Evolutionary conservation across 2,329 filamentous ascomycete genomes (phyloP).

Genomic region (Colletotrichum destructivum): DNA sequence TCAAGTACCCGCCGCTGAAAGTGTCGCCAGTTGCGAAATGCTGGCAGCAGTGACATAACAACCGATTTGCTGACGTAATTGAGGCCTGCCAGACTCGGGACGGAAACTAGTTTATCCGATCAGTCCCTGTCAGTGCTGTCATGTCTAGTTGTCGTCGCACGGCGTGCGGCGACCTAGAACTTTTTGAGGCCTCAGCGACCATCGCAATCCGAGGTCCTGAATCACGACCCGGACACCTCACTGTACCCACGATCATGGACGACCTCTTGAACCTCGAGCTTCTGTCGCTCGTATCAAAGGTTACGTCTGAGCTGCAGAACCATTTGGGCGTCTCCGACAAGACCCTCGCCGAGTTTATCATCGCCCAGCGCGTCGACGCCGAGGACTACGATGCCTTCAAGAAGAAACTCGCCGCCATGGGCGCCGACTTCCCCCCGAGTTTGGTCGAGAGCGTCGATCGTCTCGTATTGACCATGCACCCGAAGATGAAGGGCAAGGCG

Average conservation of each 20-base stretch:
- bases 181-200: slow-evolving; percentile 35
- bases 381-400: slow-evolving; percentile 81
- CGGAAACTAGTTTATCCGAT: slow-evolving; percentile 31
- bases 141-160: slow-evolving; percentile 27
- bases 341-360: slow-evolving; percentile 95
- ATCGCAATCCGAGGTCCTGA: slow-evolving; percentile 14
- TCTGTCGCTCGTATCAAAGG: slow-evolving; percentile 93
- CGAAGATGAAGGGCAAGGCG: slow-evolving; percentile 80
- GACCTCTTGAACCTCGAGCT: slow-evolving; percentile 93
- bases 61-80: not conserved
- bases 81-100: not conserved
- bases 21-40: not conserved
- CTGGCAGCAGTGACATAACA: not conserved
- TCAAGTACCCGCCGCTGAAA: not conserved
- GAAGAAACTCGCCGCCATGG: slow-evolving; percentile 80
- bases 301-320: slow-evolving; percentile 94
- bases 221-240: slow-evolving; percentile 3
- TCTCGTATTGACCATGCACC: slow-evolving; percentile 90
- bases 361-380: slow-evolving; percentile 88
- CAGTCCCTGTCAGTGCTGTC: slow-evolving; percentile 7
- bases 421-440: slow-evolving; percentile 86
- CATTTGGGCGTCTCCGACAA: slow-evolving; percentile 94
- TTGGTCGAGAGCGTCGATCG: slow-evolving; percentile 93
- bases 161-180: slow-evolving; percentile 9
- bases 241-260: slow-evolving; percentile 71